phyloP scores from a whole-genome alignment of 179 eudicot species.

The Spergularia azorica region DNA sequence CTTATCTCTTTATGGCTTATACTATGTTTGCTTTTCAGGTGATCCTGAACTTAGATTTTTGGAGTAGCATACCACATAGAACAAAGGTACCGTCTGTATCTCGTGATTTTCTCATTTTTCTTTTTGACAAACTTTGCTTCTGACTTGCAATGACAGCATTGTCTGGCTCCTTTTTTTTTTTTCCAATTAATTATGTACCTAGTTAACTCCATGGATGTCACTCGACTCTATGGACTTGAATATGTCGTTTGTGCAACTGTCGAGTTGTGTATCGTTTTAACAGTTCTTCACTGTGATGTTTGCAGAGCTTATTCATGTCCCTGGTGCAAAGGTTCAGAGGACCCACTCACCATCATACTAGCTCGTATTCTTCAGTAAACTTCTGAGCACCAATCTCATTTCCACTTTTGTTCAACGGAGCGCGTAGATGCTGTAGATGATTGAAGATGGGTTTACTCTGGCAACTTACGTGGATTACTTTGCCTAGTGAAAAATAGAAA shows the following conservation, averaged over 20 bases:
- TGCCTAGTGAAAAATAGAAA: background rate
- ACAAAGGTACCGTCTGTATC: conserved; percentile 51
- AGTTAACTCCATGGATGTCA: background rate
- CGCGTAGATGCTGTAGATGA: background rate
- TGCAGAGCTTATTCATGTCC: conserved; percentile 61
- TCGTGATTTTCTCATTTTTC: no score
- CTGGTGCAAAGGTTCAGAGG: conserved; percentile 68
- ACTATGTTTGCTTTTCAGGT: conserved; percentile 43
- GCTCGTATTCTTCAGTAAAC: conserved; percentile 80
- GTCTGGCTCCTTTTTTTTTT: background rate
- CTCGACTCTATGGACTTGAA: background rate
- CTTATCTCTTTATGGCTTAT: conserved; percentile 1
- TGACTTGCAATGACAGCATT: background rate
- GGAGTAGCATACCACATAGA: conserved; percentile 84
- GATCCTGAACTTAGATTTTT: conserved; percentile 82
- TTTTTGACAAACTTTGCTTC: background rate
- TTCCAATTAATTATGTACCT: background rate
- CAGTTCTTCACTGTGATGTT: conserved; percentile 5
- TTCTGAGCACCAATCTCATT: conserved; percentile 43
- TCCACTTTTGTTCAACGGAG: conserved; percentile 1
- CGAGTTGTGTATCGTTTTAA: conserved; percentile 7
- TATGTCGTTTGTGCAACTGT: background rate
- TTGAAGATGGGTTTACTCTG: conserved; percentile 11
- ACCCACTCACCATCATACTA: conserved; percentile 67
- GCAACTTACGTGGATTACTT: background rate